phyloP scores from a whole-genome alignment of 2,329 filamentous ascomycete genomes.

The Fusarium pseudograminearum region DNA sequence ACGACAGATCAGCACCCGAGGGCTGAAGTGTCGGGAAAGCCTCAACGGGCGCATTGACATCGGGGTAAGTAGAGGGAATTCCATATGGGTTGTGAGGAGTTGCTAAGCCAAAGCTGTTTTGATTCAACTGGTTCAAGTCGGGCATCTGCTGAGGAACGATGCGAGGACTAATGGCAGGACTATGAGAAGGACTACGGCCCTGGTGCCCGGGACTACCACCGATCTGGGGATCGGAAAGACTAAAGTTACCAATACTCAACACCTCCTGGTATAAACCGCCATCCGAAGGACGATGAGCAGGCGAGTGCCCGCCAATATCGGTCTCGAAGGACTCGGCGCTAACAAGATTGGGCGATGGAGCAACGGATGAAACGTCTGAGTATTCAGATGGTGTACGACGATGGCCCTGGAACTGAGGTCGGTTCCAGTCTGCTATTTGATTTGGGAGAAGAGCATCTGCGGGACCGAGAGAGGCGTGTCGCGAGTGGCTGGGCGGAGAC shows the following conservation, averaged over 20 bases:
- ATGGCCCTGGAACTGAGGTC: constrained; percentile 80
- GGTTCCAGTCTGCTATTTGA: constrained; percentile 66
- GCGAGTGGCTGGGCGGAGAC: constrained; percentile 64
- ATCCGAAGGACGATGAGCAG: constrained; percentile 81
- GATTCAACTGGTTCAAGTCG: constrained; percentile 63
- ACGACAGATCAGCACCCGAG: constrained; percentile 69
- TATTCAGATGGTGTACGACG: constrained; percentile 89
- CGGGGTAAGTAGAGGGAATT: constrained; percentile 52
- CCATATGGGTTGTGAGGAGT: constrained; percentile 56
- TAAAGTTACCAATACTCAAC: constrained; percentile 82
- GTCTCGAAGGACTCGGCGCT: constrained; percentile 83
- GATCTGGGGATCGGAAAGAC: constrained; percentile 76
- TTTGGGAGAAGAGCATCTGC: constrained; percentile 67
- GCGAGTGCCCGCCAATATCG: constrained; percentile 79
- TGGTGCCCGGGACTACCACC: constrained; percentile 74
- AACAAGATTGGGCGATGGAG: constrained; percentile 83
- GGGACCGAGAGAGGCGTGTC: constrained; percentile 68
- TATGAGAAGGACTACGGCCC: constrained; percentile 84
- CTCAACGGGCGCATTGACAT: constrained; percentile 57
- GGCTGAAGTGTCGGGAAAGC: constrained; percentile 66
- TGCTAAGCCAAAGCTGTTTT: constrained; percentile 60
- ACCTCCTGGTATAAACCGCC: constrained; percentile 80
- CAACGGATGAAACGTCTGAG: constrained; percentile 88
- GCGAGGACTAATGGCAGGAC: constrained; percentile 73
- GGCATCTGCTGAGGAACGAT: constrained; percentile 68